Conservation (phyloP, 2,329 filamentous ascomycete genomes). For the Sclerotinia nivalis region DNA sequence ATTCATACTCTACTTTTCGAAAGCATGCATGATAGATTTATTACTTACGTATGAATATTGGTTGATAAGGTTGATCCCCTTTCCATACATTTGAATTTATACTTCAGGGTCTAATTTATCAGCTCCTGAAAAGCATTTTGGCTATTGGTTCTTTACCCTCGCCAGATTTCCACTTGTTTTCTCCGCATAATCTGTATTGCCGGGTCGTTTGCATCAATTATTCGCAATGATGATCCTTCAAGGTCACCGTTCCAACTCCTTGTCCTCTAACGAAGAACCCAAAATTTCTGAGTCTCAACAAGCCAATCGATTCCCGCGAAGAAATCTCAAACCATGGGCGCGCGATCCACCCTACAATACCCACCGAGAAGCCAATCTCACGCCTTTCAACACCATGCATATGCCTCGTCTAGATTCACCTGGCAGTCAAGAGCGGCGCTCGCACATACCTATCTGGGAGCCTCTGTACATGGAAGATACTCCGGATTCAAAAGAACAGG, state of each 20-base stretch:
- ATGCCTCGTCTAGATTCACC: constrained; percentile 12
- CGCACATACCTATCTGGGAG: constrained; percentile 13
- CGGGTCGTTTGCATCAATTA: not conserved
- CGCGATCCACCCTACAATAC: not conserved
- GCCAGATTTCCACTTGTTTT: not conserved
- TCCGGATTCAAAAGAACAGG: not conserved
- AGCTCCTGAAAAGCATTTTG: not conserved
- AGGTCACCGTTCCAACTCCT: constrained; percentile 12
- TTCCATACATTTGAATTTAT: not conserved
- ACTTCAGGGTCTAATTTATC: not conserved
- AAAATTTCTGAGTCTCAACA: not conserved
- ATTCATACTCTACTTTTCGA: not conserved
- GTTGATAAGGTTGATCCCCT: not conserved
- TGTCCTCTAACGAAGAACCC: not conserved
- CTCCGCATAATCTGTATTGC: not conserved
- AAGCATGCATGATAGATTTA: not conserved
- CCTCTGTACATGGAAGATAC: constrained; percentile 16
- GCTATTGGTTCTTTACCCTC: too few species aligned
- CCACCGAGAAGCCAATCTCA: not conserved
- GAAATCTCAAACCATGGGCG: not conserved
- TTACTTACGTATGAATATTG: not conserved
- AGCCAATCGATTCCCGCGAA: not conserved
- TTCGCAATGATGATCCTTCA: constrained; percentile 17
- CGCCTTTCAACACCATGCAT: constrained; percentile 17
- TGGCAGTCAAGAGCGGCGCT: constrained; percentile 7